Base-by-base conservation (phyloP, 1,139 yeast genomes). In the Taiozyma sp. region DNA sequence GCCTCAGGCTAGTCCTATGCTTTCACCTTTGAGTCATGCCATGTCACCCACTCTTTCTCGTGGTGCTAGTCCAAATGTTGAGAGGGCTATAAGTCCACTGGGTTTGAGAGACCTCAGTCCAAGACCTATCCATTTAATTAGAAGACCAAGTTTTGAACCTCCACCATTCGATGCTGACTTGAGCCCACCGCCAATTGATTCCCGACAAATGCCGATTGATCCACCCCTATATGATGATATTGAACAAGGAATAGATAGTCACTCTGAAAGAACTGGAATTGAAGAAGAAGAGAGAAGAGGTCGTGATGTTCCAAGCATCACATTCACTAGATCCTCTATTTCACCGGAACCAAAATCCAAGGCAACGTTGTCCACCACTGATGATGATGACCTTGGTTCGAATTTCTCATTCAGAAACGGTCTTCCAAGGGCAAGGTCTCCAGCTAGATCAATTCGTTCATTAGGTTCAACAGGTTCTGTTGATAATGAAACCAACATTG, bases 1-100 rank as follows among this genome's bases (percentile, higher is more conserved):
- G 59, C 62, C 85, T 19, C 85, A 81, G 62, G 75, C 77, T 58
- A 37, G 41, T 37, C 41, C 41, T 37, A 37, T 37, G 41, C 6
- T 37, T 7, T 37, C 41, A 19, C 93, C 93, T 0, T 74, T 69
- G 3, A 47, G 44, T 16, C 19, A 48, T 24, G 55, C 63, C 16
- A 58, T 74, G 16, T 73, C 72, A 11, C 61, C 68, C 16, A 77
- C 72, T 45, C 66, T 84, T 44, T 79, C 88, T 0, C 84, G 83
- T 3, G 86, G 80, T 56, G 85, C 86, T 1, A 56, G 73, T 28
- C 85, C 85, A 3, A 37, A n/a, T 32, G 35, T 22, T 9, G 41
- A 37, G 19, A 37, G 41, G 6, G 24, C 41, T 5, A 37, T 37
- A n/a, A 37, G 41, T 37, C 41, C 41, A 19, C 13, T 37, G 6